Evolutionary conservation across 2,329 filamentous ascomycete species (phyloP), one percentile per base, ranked within the genome.

Genomic region (Cordyceps tenuipes): DNA sequence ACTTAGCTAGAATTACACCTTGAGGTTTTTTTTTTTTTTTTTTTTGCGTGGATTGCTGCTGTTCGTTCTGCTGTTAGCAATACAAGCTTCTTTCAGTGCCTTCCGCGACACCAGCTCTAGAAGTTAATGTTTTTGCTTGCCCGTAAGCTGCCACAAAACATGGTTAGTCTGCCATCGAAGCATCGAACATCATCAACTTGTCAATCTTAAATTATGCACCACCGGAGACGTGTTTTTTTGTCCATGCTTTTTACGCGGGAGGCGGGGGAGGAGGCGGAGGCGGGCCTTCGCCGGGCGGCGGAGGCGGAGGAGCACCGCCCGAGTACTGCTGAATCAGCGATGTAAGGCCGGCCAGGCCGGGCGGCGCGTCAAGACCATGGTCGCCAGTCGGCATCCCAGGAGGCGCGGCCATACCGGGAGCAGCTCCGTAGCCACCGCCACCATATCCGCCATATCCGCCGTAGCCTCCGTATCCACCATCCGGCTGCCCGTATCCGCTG

Each of bases 261-360:
- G 77, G 77, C 63, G 77, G 77, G 63, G 84, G 77, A 64, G 85
- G 84, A 55, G 81, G 79, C 60, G 79, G 76, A 26, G 79, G 70
- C 48, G 74, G 57, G 36, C 57, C 72, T 47, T 72, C 71, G 62
- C 82, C 81, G 26, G 83, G 82, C n/a, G 84, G 82, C 1, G 85
- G 83, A 29, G 85, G 82, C 60, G 80, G 78, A 43, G 76, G 76
- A 46, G 71, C 76, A 36, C 79, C 77, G 64, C 75, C 76, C 44
- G 82, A 77, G 63, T 84, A 89, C 67, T 86, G 85, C 71, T 88
- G 84, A 67, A 88, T 86, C 61, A 90, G 77, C 51, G 84, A 82
- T 68, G 82, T 85, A 62, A 87, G 76, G 46, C 83, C 83, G 62
- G 81, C 80, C 26, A 83, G 75, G 62, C 76, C 80, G 67, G 83